Conservation (phyloP, 345 rosid genomes). For the Linum tenue region DNA sequence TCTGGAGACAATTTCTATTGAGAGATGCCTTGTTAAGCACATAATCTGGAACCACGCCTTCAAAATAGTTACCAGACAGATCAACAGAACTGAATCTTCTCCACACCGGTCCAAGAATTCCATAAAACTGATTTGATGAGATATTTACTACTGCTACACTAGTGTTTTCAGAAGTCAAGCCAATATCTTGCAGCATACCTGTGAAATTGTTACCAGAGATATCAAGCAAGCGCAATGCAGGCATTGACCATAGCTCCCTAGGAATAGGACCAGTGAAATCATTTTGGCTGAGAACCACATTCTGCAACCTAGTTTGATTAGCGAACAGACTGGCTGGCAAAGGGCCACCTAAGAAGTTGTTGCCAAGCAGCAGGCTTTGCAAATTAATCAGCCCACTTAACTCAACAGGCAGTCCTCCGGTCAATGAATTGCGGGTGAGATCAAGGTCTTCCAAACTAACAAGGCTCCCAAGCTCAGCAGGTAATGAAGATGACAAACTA, state of each 20-base stretch:
- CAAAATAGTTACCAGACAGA: constrained; percentile 70
- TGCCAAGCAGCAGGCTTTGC: constrained; percentile 45
- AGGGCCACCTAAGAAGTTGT: constrained; percentile 47
- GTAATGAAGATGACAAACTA: constrained; percentile 54
- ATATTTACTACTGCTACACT: constrained; percentile 37
- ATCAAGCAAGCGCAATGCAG: constrained; percentile 50
- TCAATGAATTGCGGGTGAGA: constrained; percentile 60
- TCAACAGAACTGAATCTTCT: constrained; percentile 38
- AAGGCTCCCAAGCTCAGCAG: constrained; percentile 67
- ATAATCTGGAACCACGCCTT: constrained; percentile 70
- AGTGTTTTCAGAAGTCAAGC: constrained; percentile 25
- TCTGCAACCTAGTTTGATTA: constrained; percentile 44
- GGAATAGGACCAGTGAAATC: constrained; percentile 52
- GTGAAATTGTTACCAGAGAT: constrained; percentile 73
- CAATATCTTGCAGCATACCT: constrained; percentile 42
- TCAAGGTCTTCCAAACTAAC: constrained; percentile 58
- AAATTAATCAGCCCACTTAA: constrained; percentile 54
- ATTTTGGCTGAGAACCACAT: constrained; percentile 45
- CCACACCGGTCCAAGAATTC: constrained; percentile 42
- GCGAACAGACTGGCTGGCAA: constrained; percentile 48
- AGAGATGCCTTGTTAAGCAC: constrained; percentile 41
- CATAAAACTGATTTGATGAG: constrained; percentile 69
- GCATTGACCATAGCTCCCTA: constrained; percentile 45
- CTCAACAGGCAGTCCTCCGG: constrained; percentile 55
- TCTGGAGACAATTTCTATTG: constrained; percentile 61